Evolutionary conservation across 208 protist genomes (phyloP), one percentile per base, ranked within the genome.

Genomic region (Trypanosoma avium): DNA sequence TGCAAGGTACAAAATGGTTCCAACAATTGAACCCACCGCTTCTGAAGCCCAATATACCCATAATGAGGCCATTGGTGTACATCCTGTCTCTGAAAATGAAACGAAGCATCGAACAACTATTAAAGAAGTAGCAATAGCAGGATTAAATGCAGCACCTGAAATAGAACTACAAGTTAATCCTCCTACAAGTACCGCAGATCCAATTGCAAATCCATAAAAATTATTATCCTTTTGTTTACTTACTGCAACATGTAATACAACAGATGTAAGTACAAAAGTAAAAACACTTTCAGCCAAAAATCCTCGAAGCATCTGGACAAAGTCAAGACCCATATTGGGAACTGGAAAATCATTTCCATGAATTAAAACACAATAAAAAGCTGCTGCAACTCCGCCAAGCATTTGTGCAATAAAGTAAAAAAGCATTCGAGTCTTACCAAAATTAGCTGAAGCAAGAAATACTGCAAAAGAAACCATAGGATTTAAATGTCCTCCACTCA

Each of bases 401-500:
- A 93, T 82, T 66, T 93, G 86, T 26, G 81, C 77, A 29, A 90
- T 66, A 6, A 93, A 66, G 71, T 93, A 93, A 52, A 87, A 66
- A 26, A 88, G 52, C 27, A 90, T 52, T 1, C 75, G 79, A 30
- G 72, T 73, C 65, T 81, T 86, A 59, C 64, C 73, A 72, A 88
- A 88, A 24, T 70, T 68, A 26, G 65, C 70, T 33, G 70, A 83
- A 56, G 75, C 82, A 26, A 93, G 61, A 77, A 78, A 93, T 26
- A 93, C 82, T 10, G 86, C 79, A 63, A 90, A 70, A n/a, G 81
- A 83, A 22, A 93, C 81, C 67, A 86, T 85, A 8, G 86, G 86
- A 60, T 93, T 93, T n/a, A 93, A 36, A 59, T 93, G 86, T 1
- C 86, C 86, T 10, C 86, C 86, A 57, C 83, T 90, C 48, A 93